Evolutionary conservation across 345 rosid genomes (phyloP), one percentile per base, ranked within the genome.

Genomic region (Microthlaspi erraticum): DNA sequence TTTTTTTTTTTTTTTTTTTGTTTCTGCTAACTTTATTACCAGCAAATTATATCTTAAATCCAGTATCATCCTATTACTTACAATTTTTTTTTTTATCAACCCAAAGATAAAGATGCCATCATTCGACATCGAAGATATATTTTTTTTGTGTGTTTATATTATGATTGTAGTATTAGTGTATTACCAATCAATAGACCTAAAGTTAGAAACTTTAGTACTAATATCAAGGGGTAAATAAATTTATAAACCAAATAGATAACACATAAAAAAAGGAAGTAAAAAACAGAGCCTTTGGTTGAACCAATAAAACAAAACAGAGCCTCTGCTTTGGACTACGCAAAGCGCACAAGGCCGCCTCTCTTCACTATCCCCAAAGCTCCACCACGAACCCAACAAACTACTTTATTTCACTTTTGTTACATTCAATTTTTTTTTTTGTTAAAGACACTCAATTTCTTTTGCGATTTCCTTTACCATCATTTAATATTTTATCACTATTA

Each of bases 321-420:
- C 19, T 71, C 26, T 60, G 64, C 76, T 52, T 71, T 53, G 70
- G 70, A 36, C 63, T 53, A 13, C 45, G 38, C 49, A 56, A 62
- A 63, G 18, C 60, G 59, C 68, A 51, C 68, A 59, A 70, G 65
- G 60, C 67, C 67, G 60, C 75, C 75, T 48, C 60, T 60, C 23
- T 18, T 62, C 76, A 62, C 70, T 12, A n/a, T 53, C 11, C 56
- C 70, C 70, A 10, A 71, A 61, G 75, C 67, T 70, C 74, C 66
- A 70, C 44, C 59, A 50, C 23, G 10, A 19, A 61, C 62, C 68
- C 60, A 39, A 39, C 43, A 51, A 51, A 26, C 63, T 34, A 18
- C n/a, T 41, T 52, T 26, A 8, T 39, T 38, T 33, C 8, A 6
- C 56, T 48, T 54, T 43, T 10, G 38, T 51, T 16, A 13, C 49